Percentiles rank a stretch among this genome's conserved stretches.
phyloP scores from a whole-genome alignment of 2,329 filamentous ascomycete genomes.

The Parascedosporium putredinis region DNA sequence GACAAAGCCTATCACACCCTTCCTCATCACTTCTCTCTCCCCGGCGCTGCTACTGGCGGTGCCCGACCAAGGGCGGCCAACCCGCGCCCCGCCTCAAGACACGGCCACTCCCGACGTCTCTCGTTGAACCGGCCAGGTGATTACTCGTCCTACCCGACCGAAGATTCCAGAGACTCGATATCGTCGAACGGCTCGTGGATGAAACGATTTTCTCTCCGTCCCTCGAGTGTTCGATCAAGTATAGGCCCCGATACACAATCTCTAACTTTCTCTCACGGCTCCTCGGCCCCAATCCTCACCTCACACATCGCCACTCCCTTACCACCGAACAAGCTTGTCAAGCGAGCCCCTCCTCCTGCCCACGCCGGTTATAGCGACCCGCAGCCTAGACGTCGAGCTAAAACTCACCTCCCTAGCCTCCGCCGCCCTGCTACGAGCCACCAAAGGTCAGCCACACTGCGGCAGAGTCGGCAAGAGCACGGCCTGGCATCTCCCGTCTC shows the following conservation, averaged over 20 bases:
- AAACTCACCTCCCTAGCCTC: slow-evolving; percentile 53
- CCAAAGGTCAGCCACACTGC: slow-evolving; percentile 61
- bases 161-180: slow-evolving; percentile 42
- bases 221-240: slow-evolving; percentile 57
- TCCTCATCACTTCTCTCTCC: slow-evolving; percentile 11
- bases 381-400: slow-evolving; percentile 37
- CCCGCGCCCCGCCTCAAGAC: background rate
- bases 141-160: slow-evolving; percentile 24
- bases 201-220: slow-evolving; percentile 56
- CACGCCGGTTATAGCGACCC: slow-evolving; percentile 33
- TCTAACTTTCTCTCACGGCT: slow-evolving; percentile 55
- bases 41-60: slow-evolving; percentile 16
- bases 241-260: slow-evolving; percentile 56
- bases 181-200: slow-evolving; percentile 63
- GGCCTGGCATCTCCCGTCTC: background rate
- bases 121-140: slow-evolving; percentile 32
- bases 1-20: slow-evolving; percentile 19
- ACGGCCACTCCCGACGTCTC: slow-evolving; percentile 24
- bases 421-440: slow-evolving; percentile 70
- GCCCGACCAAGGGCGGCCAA: background rate
- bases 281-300: slow-evolving; percentile 50
- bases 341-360: slow-evolving; percentile 50
- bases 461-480: slow-evolving; percentile 19
- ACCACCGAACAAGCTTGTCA: slow-evolving; percentile 67
- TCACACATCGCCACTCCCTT: slow-evolving; percentile 26